phyloP scores from a whole-genome alignment of 352 stramenopile species.

The Thalassiosira exigua region DNA sequence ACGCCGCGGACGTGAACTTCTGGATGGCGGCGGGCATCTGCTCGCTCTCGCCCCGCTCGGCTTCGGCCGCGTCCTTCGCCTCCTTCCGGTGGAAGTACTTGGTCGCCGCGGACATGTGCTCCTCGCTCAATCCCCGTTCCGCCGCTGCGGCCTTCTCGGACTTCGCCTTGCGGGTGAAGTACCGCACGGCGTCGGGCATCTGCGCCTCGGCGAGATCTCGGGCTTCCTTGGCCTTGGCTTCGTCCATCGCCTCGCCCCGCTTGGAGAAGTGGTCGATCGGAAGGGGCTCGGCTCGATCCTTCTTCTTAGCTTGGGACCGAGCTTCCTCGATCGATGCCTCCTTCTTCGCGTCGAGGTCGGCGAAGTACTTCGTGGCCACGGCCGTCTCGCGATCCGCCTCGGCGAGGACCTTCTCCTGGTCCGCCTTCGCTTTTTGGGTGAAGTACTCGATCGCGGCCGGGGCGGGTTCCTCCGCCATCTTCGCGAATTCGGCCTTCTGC shows the following conservation, averaged over 20 bases:
- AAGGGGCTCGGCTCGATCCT: background rate
- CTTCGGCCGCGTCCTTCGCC: background rate
- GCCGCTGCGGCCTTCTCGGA: background rate
- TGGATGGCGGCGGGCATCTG: background rate
- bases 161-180: background rate
- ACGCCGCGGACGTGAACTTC: background rate
- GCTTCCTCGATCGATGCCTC: background rate
- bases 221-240: background rate
- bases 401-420: too few species aligned
- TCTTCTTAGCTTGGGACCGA: background rate
- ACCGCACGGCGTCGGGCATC: background rate
- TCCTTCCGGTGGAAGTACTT: too few species aligned
- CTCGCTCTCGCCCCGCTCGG: background rate
- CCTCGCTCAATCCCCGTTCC: too few species aligned
- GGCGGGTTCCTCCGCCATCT: too few species aligned
- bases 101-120: too few species aligned
- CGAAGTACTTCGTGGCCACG: constrained; percentile 4
- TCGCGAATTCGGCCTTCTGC: too few species aligned
- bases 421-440: too few species aligned
- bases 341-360: background rate
- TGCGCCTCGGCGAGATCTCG: background rate
- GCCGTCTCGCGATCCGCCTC: too few species aligned
- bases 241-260: background rate
- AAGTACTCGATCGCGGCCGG: too few species aligned
- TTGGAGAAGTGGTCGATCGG: background rate